Conservation (phyloP, 345 rosid species). For the Erodium maritimum region DNA sequence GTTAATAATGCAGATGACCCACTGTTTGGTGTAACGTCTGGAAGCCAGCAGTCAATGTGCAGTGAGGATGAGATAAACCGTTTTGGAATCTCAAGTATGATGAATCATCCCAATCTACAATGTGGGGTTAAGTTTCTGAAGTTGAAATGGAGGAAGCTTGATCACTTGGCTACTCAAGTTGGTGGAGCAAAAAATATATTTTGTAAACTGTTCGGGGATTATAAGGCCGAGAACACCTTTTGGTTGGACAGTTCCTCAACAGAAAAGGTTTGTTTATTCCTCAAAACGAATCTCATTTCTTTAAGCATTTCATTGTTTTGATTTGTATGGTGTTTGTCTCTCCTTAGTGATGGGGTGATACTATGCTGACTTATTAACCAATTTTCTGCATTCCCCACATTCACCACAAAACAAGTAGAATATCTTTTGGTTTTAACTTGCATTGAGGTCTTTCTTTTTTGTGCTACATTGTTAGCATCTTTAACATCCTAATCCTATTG, state of each 20-base stretch:
- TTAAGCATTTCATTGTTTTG: background rate
- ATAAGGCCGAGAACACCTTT: constrained; percentile 54
- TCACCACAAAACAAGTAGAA: background rate
- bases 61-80: constrained; percentile 17
- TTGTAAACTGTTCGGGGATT: constrained; percentile 43
- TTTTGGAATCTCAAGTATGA: constrained; percentile 22
- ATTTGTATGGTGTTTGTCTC: background rate
- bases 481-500: background rate
- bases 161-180: constrained; percentile 38
- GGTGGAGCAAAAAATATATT: constrained; percentile 79
- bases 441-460: background rate
- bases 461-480: background rate
- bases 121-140: constrained; percentile 29
- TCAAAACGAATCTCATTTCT: background rate
- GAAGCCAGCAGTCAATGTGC: constrained; percentile 13
- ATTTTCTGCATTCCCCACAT: background rate
- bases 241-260: constrained; percentile 95
- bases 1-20: constrained; percentile 17
- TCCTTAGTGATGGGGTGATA: background rate
- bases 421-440: background rate
- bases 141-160: constrained; percentile 74
- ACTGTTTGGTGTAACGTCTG: constrained; percentile 19
- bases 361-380: background rate
- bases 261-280: constrained; percentile 52
- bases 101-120: constrained; percentile 18